These are phyloP conservation scores for Aspergillus jensenii DNA, from an alignment of 2,329 filamentous ascomycete species.

Conservation along the genomic window DNA sequence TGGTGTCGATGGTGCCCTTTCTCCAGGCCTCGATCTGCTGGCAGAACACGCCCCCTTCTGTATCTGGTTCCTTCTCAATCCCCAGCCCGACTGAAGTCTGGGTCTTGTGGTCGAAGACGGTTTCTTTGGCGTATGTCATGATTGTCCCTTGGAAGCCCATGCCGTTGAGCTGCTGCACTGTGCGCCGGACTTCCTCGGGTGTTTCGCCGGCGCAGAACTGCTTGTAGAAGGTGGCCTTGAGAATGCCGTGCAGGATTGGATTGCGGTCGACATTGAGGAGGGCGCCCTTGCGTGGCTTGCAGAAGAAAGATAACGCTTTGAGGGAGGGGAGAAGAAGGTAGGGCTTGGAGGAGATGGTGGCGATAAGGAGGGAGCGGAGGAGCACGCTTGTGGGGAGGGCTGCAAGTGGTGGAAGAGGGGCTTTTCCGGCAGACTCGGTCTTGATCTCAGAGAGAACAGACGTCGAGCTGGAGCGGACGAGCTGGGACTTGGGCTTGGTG, in stretches of 20 bases:
- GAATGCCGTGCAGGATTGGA: slow-evolving; percentile 64
- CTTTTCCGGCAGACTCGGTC: not conserved
- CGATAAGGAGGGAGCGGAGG: slow-evolving; percentile 45
- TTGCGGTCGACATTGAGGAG: slow-evolving; percentile 75
- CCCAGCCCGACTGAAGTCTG: slow-evolving; percentile 57
- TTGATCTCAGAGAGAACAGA: slow-evolving; percentile 16
- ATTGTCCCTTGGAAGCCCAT: slow-evolving; percentile 84
- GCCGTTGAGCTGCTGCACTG: slow-evolving; percentile 63
- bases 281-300: slow-evolving; percentile 50
- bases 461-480: slow-evolving; percentile 19
- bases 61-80: not conserved
- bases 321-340: slow-evolving; percentile 69
- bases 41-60: slow-evolving; percentile 15
- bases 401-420: slow-evolving; percentile 22
- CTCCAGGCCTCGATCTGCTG: slow-evolving; percentile 59
- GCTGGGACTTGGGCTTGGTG: not conserved
- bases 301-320: slow-evolving; percentile 65
- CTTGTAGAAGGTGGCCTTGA: slow-evolving; percentile 70
- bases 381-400: slow-evolving; percentile 36
- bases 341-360: slow-evolving; percentile 49
- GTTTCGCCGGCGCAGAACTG: slow-evolving; percentile 89
- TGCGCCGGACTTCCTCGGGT: slow-evolving; percentile 62
- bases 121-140: slow-evolving; percentile 79
- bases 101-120: slow-evolving; percentile 57
- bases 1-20: slow-evolving; percentile 71